These are phyloP conservation scores for Dendrocalamus latiflorus DNA, from an alignment of 202 grass and related monocot genomes.

Conservation along the genomic window DNA sequence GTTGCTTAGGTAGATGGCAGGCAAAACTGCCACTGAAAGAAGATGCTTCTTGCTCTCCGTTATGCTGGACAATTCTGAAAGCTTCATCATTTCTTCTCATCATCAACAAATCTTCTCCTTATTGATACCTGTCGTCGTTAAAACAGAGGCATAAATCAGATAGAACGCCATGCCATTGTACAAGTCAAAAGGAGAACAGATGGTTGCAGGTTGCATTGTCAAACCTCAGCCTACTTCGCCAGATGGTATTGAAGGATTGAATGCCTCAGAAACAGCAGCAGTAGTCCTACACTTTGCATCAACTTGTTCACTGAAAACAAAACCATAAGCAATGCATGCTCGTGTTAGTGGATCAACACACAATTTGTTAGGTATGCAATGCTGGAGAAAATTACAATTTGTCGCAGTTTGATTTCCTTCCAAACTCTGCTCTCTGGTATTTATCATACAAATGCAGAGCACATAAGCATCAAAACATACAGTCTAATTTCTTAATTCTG, in stretches of 20 bases:
- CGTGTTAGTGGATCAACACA: not conserved
- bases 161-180: not conserved
- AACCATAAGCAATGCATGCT: not conserved
- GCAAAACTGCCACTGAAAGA: not conserved
- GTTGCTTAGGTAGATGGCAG: not conserved
- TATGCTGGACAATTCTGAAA: conserved; percentile 22
- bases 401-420: not conserved
- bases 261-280: not conserved
- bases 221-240: not conserved
- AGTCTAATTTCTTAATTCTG: not conserved
- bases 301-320: not conserved
- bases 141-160: not conserved
- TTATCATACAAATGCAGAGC: not conserved
- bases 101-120: not conserved
- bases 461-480: not conserved
- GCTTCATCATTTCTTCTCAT: conserved; percentile 4
- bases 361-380: not conserved
- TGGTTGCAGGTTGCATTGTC: not conserved
- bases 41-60: conserved; percentile 15
- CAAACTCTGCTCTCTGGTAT: not conserved
- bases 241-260: not conserved
- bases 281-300: not conserved
- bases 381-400: not conserved
- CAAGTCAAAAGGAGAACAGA: not conserved
- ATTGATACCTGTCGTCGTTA: not conserved